Conservation (phyloP, 352 stramenopile species). For the Phytopythium delawarense region DNA sequence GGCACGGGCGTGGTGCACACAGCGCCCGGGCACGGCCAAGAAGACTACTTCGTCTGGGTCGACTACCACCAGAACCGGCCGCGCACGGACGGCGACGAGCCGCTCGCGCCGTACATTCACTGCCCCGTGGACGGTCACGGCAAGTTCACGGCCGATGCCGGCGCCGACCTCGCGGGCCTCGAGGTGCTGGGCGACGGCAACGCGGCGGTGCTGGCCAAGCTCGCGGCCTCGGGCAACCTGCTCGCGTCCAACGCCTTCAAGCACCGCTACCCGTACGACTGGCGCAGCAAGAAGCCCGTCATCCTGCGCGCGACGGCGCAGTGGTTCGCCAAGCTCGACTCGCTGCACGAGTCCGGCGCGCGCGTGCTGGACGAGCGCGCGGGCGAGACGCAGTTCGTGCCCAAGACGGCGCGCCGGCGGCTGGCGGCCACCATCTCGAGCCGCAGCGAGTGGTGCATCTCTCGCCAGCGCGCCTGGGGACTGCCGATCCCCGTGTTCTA, state of each 20-base stretch:
- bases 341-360: slow-evolving; percentile 83
- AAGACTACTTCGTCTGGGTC: slow-evolving; percentile 91
- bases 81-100: slow-evolving; percentile 1
- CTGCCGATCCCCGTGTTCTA: slow-evolving; percentile 99
- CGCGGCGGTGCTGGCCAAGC: slow-evolving; percentile 85
- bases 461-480: slow-evolving; percentile 96
- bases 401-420: slow-evolving; percentile 73
- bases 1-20: slow-evolving; percentile 99
- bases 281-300: slow-evolving; percentile 98
- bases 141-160: slow-evolving; percentile 89
- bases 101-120: slow-evolving; percentile 27
- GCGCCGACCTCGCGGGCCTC: slow-evolving; percentile 81
- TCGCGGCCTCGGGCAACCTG: slow-evolving; percentile 77
- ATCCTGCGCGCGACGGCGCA: slow-evolving; percentile 98
- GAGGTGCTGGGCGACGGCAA: slow-evolving; percentile 93
- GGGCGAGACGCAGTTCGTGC: slow-evolving; percentile 80
- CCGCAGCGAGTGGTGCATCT: slow-evolving; percentile 98
- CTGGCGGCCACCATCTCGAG: slow-evolving; percentile 85
- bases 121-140: slow-evolving; percentile 69
- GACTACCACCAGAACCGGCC: slow-evolving; percentile 33
- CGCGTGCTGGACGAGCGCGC: slow-evolving; percentile 62
- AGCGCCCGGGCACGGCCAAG: slow-evolving; percentile 96
- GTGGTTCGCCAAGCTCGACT: slow-evolving; percentile 97
- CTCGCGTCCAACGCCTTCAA: slow-evolving; percentile 87
- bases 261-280: slow-evolving; percentile 99